phyloP scores from a whole-genome alignment of 2,329 filamentous ascomycete genomes.

The Rhynchosporium agropyri region DNA sequence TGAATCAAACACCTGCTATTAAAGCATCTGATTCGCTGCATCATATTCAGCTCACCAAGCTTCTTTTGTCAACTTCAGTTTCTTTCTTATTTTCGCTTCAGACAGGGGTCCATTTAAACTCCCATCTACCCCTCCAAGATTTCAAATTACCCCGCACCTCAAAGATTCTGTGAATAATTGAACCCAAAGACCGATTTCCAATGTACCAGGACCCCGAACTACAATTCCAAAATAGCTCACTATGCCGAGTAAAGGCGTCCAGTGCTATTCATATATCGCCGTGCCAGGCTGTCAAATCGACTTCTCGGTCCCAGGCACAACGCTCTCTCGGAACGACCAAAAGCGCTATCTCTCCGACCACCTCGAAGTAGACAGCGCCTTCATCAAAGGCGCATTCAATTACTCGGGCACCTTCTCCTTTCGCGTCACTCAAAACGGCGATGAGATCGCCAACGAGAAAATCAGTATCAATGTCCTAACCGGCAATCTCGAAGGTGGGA shows the following conservation, averaged over 20 bases:
- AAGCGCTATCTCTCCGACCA: conserved; percentile 45
- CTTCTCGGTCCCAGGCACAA: conserved; percentile 48
- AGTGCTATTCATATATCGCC: conserved; percentile 46
- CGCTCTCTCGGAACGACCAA: conserved; percentile 41
- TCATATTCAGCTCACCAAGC: too few species aligned
- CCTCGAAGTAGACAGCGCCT: conserved; percentile 50
- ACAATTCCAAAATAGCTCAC: too few species aligned
- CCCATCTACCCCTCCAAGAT: too few species aligned
- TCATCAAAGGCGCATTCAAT: conserved; percentile 48
- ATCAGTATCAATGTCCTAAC: conserved; percentile 51
- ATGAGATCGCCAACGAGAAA: conserved; percentile 48
- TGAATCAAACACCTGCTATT: too few species aligned
- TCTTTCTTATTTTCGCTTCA: too few species aligned
- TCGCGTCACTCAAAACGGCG: conserved; percentile 45
- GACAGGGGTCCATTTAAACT: too few species aligned
- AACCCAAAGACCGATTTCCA: too few species aligned
- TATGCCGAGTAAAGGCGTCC: conserved; percentile 50
- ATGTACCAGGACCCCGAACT: too few species aligned
- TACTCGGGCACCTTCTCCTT: conserved; percentile 51
- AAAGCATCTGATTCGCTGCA: too few species aligned
- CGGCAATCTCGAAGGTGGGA: conserved; percentile 48
- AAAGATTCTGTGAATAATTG: too few species aligned
- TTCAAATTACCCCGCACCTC: too few species aligned
- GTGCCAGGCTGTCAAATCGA: conserved; percentile 48
- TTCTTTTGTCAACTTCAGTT: too few species aligned